phyloP scores from a whole-genome alignment of 2,329 filamentous ascomycete genomes.

The Colletotrichum lentis region DNA sequence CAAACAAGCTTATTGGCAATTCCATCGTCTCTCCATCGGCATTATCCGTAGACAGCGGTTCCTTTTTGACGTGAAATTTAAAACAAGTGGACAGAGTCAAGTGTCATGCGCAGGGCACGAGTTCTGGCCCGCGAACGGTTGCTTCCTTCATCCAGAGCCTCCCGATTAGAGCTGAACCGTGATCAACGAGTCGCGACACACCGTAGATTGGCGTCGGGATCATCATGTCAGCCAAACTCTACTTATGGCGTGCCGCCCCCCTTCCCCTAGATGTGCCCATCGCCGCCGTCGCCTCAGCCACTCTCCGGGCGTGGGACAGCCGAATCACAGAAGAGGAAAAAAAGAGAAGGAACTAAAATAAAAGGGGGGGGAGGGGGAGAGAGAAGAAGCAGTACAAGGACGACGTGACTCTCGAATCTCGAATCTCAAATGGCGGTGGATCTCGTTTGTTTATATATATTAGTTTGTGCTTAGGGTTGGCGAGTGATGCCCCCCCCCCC shows the following conservation, averaged over 20 bases:
- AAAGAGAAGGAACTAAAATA: no score
- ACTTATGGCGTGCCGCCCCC: no score
- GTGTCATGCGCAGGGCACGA: not conserved
- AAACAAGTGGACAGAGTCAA: not conserved
- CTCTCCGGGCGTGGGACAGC: not conserved
- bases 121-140: not conserved
- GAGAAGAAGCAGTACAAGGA: no score
- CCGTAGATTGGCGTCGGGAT: not conserved
- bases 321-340: not conserved
- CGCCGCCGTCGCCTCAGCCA: not conserved
- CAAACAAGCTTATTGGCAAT: conserved; percentile 2
- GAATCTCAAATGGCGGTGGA: not conserved
- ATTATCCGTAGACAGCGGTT: not conserved
- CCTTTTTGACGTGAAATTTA: no score
- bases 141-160: not conserved
- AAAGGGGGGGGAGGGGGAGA: no score
- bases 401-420: conserved; percentile 5
- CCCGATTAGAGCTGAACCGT: not conserved
- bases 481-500: not conserved
- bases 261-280: not conserved
- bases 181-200: no score
- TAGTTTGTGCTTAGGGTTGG: not conserved
- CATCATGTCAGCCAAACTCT: not conserved
- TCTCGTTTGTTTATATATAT: not conserved
- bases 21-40: not conserved